These are phyloP conservation scores for Saccharomycopsis crataegensis DNA, from an alignment of 1,139 yeast species.

Conservation along the genomic window DNA sequence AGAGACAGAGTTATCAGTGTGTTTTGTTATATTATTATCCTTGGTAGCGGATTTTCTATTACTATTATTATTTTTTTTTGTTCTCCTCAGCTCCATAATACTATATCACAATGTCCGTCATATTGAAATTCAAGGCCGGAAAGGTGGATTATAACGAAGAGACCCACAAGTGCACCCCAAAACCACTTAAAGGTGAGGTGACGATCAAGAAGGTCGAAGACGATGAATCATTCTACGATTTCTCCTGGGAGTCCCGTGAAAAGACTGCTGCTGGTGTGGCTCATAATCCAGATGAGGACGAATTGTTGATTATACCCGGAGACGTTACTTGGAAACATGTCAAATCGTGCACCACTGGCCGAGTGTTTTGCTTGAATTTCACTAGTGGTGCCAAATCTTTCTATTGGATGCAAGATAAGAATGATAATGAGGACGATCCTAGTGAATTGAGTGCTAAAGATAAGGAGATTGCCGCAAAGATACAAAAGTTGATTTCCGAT, in stretches of 20 bases:
- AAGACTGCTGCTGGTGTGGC: conserved; percentile 25
- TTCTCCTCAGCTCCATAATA: no score
- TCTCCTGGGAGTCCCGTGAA: conserved; percentile 56
- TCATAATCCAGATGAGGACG: conserved; percentile 13
- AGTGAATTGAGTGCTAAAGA: conserved; percentile 59
- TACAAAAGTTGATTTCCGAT: conserved; percentile 50
- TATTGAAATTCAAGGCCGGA: conserved; percentile 75
- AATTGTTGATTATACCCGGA: conserved; percentile 70
- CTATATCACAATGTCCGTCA: no score
- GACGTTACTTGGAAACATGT: conserved; percentile 82
- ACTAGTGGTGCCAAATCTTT: conserved; percentile 79
- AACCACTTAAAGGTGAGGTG: conserved; percentile 69
- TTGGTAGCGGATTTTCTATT: no score
- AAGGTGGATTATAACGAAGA: conserved; percentile 67
- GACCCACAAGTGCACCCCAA: conserved; percentile 65
- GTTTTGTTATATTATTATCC: no score
- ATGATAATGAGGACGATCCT: conserved; percentile 46
- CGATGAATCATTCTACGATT: conserved; percentile 42
- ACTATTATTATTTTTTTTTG: no score
- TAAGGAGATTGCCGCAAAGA: conserved; percentile 41
- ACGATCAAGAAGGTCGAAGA: conserved; percentile 51
- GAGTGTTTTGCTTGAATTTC: conserved; percentile 77
- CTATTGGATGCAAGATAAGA: conserved; percentile 91
- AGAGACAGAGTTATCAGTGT: no score
- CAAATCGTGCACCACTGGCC: conserved; percentile 68